phyloP scores from a whole-genome alignment of 371 early-diverging fungal genomes.

The Massospora cicadina region DNA sequence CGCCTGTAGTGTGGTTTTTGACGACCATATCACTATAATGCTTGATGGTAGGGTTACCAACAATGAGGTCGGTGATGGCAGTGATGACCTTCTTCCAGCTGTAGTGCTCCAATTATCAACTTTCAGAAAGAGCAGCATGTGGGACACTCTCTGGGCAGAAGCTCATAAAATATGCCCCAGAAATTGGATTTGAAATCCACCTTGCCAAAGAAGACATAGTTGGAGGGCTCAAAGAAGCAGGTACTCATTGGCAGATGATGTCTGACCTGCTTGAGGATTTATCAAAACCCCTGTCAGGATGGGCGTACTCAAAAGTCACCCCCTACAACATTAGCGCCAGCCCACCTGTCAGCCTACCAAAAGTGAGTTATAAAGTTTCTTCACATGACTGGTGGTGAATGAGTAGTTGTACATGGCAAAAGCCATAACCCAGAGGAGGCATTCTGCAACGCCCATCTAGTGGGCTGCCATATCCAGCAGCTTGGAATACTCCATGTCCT shows the following conservation, averaged over 20 bases:
- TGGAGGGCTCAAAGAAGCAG: conserved; percentile 59
- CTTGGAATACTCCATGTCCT: conserved; percentile 64
- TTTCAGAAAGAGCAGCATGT: conserved; percentile 30
- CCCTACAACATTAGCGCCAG: conserved; percentile 22
- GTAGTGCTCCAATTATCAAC: conserved; percentile 44
- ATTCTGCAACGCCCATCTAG: conserved; percentile 29
- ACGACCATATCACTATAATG: conserved; percentile 64
- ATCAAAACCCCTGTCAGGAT: conserved; percentile 55
- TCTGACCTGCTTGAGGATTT: conserved; percentile 64
- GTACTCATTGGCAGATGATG: conserved; percentile 74
- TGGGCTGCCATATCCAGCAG: conserved; percentile 47
- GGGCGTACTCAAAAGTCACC: conserved; percentile 69
- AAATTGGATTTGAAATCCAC: conserved; percentile 61
- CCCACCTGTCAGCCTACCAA: conserved; percentile 19
- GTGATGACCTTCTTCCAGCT: conserved; percentile 69
- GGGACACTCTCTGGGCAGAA: conserved; percentile 58
- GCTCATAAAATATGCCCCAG: conserved; percentile 61
- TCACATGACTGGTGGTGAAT: conserved; percentile 47
- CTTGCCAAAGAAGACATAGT: conserved; percentile 58
- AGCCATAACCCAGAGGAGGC: conserved; percentile 57
- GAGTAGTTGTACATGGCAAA: conserved; percentile 74
- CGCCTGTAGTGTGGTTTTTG: conserved; percentile 53
- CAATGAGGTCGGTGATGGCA: conserved; percentile 60
- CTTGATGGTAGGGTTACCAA: conserved; percentile 65
- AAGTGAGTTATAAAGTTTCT: conserved; percentile 79